Percentiles rank a stretch among this genome's conserved stretches.
phyloP scores from a whole-genome alignment of 208 protist genomes.

The Crithidia brevicula region DNA sequence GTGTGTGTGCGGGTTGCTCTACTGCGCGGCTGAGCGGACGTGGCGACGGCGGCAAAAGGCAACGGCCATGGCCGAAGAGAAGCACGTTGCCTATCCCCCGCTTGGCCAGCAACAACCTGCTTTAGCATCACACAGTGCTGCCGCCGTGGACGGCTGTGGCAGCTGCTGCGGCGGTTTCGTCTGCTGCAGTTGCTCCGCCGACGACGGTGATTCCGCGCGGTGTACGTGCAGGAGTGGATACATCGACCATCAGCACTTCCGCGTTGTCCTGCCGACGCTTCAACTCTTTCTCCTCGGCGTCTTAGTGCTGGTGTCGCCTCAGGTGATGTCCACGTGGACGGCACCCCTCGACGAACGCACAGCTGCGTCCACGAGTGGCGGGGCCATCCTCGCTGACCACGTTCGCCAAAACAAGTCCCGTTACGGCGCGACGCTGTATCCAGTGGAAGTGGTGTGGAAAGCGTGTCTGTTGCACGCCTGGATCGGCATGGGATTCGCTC shows the following conservation, averaged over 20 bases:
- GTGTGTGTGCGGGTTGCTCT: constrained; percentile 43
- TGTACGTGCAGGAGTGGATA: constrained; percentile 1
- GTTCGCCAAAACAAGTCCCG: not conserved
- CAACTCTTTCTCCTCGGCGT: constrained; percentile 73
- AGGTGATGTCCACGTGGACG: constrained; percentile 60
- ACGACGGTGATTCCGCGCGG: not conserved
- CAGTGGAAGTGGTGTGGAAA: constrained; percentile 66
- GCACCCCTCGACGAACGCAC: not conserved
- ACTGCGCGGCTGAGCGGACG: constrained; percentile 25
- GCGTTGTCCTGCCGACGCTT: constrained; percentile 36
- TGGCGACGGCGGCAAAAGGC: constrained; percentile 11
- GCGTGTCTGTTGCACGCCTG: constrained; percentile 69
- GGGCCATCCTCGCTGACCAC: constrained; percentile 16
- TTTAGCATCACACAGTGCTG: not conserved
- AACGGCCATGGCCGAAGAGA: not conserved
- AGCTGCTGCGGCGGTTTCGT: not conserved
- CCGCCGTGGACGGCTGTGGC: not conserved
- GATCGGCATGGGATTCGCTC: constrained; percentile 56
- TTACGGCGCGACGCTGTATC: constrained; percentile 49
- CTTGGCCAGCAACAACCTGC: not conserved
- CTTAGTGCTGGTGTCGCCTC: constrained; percentile 70
- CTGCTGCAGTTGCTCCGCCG: not conserved
- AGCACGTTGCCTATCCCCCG: not conserved
- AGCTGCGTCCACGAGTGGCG: not conserved
- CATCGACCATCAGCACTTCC: constrained; percentile 24